phyloP scores from a whole-genome alignment of 2,329 filamentous ascomycete genomes.

The Nakataea oryzae region DNA sequence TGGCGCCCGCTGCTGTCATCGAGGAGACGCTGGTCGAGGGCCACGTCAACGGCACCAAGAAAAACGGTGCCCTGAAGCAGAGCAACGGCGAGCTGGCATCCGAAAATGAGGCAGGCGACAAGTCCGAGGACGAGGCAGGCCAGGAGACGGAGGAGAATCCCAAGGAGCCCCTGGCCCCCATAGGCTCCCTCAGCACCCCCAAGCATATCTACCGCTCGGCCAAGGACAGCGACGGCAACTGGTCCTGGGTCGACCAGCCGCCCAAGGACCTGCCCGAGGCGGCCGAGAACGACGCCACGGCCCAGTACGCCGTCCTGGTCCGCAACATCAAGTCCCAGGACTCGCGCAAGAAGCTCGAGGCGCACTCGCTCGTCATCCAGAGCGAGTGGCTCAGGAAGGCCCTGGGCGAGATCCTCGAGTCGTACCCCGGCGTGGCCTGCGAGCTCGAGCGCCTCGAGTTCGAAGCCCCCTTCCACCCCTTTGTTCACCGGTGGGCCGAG shows the following conservation, averaged over 20 bases:
- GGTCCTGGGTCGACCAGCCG: slow-evolving; percentile 44
- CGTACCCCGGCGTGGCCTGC: slow-evolving; percentile 50
- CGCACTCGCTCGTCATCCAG: slow-evolving; percentile 55
- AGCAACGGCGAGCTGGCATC: neutral
- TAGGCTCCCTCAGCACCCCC: slow-evolving; percentile 25
- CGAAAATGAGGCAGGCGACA: neutral
- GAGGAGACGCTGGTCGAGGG: neutral
- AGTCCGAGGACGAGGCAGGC: neutral
- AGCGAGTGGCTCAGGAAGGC: slow-evolving; percentile 48
- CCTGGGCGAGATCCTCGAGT: slow-evolving; percentile 41
- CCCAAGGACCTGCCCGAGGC: slow-evolving; percentile 44
- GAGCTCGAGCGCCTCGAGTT: slow-evolving; percentile 52
- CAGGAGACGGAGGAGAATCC: slow-evolving; percentile 9
- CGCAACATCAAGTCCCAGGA: slow-evolving; percentile 47
- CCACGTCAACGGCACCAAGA: neutral
- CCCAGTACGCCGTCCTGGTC: slow-evolving; percentile 49
- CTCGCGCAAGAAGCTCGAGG: slow-evolving; percentile 47
- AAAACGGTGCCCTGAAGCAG: neutral
- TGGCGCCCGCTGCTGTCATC: neutral
- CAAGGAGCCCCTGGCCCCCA: slow-evolving; percentile 12
- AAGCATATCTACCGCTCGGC: slow-evolving; percentile 30
- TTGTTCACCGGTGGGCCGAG: slow-evolving; percentile 54
- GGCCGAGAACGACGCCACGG: slow-evolving; percentile 50
- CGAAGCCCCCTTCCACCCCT: slow-evolving; percentile 46
- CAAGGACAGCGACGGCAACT: slow-evolving; percentile 35